phyloP scores from a whole-genome alignment of 1,139 yeast species.

The Suhomyces atakaporum region DNA sequence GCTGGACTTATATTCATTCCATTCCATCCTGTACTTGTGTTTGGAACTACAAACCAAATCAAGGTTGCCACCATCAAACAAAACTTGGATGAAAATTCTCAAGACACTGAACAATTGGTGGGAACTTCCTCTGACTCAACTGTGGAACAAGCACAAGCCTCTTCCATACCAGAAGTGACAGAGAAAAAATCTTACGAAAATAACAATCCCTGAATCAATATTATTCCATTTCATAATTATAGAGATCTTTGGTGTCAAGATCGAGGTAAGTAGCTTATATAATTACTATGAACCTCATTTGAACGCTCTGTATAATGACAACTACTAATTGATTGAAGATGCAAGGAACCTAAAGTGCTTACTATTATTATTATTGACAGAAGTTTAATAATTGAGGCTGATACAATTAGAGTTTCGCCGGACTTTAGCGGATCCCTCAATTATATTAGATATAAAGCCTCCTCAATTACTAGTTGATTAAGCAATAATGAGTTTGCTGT shows the following conservation, averaged over 20 bases:
- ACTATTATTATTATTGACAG: no score
- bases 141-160: background rate
- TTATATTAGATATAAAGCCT: background rate
- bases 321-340: no score
- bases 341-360: no score
- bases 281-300: no score
- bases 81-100: constrained; percentile 25
- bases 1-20: constrained; percentile 50
- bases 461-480: background rate
- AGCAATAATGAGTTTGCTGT: background rate
- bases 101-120: constrained; percentile 6
- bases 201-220: no score
- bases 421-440: background rate
- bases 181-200: background rate
- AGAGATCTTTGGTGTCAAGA: no score
- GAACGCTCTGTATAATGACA: no score
- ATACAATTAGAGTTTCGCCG: no score
- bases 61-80: constrained; percentile 39
- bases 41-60: constrained; percentile 45
- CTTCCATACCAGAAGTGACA: background rate
- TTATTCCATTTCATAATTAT: no score
- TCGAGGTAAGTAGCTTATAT: no score
- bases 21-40: constrained; percentile 64
- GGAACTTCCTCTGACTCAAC: constrained; percentile 1
- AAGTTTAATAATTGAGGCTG: no score